These are phyloP conservation scores for Ampelocalamus luodianensis DNA, from an alignment of 176 grass and related monocot genomes.

Conservation along the genomic window DNA sequence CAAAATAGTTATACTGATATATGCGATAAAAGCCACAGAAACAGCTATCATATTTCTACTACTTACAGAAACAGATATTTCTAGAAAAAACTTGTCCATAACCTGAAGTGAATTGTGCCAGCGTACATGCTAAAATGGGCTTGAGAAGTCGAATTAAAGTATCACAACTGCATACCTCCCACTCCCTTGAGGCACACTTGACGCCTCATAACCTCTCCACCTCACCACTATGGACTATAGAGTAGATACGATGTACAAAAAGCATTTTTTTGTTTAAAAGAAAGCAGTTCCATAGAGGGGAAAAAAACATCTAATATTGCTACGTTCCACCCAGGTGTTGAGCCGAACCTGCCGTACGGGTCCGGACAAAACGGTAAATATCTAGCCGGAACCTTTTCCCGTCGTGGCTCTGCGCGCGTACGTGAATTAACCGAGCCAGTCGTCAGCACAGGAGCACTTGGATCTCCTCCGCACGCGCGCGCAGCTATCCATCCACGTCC, in stretches of 20 bases:
- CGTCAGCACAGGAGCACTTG: slow-evolving; percentile 1
- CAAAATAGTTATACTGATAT: too few species aligned
- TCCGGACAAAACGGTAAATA: not conserved
- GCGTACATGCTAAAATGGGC: not conserved
- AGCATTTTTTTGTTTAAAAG: too few species aligned
- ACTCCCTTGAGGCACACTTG: too few species aligned
- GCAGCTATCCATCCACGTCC: not conserved
- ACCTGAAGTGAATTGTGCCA: not conserved
- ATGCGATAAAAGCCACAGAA: not conserved
- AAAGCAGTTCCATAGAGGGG: not conserved
- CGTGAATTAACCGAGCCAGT: not conserved
- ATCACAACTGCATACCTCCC: not conserved
- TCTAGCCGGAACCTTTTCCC: slow-evolving; percentile 33
- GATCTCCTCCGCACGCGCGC: not conserved
- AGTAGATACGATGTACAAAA: too few species aligned
- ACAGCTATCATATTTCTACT: not conserved
- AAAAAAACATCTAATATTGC: not conserved
- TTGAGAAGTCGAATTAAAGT: not conserved
- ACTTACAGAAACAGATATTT: not conserved
- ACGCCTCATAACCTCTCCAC: too few species aligned
- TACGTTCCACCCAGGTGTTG: slow-evolving; percentile 2
- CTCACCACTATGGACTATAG: too few species aligned
- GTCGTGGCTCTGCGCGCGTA: not conserved
- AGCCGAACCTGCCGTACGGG: not conserved
- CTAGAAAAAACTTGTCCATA: not conserved